Base-by-base conservation (phyloP, 306 rosid genomes). In the Cucumis melo region DNA sequence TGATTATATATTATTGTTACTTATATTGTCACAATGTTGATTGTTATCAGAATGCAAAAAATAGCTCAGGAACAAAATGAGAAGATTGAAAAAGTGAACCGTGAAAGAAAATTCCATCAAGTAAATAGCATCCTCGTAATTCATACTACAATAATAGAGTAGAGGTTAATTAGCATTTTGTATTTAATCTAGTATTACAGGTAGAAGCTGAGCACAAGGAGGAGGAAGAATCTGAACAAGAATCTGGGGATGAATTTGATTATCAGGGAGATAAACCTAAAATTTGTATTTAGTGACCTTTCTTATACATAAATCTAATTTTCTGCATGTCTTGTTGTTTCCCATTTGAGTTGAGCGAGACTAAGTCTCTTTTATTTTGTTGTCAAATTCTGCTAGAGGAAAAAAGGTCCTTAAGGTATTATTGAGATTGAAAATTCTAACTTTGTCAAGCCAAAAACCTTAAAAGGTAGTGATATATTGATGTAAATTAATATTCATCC, bases 331-430 rank as follows among this genome's bases (percentile, higher is more conserved):
- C 7, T 50, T 16, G 60, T 34, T 36, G 32, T 64, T 78, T 41
- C 23, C 17, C 56, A n/a, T 20, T 16, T 67, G 34, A 78, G 27
- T 7, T 27, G 68, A 17, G 41, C 78, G 41, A 29, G 14, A 19
- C 62, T 48, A 73, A 64, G 16, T 50, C 78, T 15, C 76, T 42
- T 77, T 60, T 77, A 32, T 55, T 74, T 46, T 77, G 39, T 62
- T 76, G 41, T 58, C 39, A 32, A 75, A 71, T 84, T 72, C 80
- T 81, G 42, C 80, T 89, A 91, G 91, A 91, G 80, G 75, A n/a
- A n/a, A n/a, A 93, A 93, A 84, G 97, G 96, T 39, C 86, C 90
- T 60, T 87, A 91, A 82, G 97, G 97, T n/a, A n/a, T n/a, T n/a
- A n/a, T n/a, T n/a, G n/a, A n/a, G n/a, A n/a, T n/a, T n/a, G n/a